Percentiles rank a stretch among this genome's conserved stretches.
These are phyloP conservation scores for Catenaria anguillulae DNA, from an alignment of 371 early-diverging fungal genomes.

Conservation along the genomic window DNA sequence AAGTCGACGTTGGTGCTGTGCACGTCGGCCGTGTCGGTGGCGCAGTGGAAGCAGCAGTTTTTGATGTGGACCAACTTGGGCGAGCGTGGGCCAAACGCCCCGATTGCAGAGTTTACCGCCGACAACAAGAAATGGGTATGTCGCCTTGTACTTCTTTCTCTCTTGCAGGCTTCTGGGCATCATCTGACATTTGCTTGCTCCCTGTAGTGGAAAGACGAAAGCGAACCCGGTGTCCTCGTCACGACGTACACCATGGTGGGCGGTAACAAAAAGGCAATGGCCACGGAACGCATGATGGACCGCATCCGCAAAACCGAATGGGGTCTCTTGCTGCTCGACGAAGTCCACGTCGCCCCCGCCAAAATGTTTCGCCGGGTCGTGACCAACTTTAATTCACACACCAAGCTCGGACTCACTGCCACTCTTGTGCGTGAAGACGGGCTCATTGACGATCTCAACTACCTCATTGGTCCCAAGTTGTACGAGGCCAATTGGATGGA, in stretches of 20 bases:
- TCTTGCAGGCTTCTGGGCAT: constrained; percentile 4
- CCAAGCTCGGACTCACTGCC: constrained; percentile 97
- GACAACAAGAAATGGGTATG: constrained; percentile 76
- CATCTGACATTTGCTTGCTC: background rate
- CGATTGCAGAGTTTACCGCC: constrained; percentile 94
- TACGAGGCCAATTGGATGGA: constrained; percentile 99
- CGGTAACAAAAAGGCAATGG: constrained; percentile 83
- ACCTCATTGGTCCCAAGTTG: constrained; percentile 98
- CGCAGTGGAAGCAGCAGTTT: constrained; percentile 98
- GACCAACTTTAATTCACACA: constrained; percentile 86
- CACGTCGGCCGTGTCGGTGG: constrained; percentile 93
- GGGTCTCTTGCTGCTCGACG: constrained; percentile 97
- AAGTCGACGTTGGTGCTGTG: constrained; percentile 94
- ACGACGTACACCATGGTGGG: constrained; percentile 99
- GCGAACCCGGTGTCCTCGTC: constrained; percentile 83
- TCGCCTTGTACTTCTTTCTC: constrained; percentile 6
- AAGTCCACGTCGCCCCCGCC: constrained; percentile 99
- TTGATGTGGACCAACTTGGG: constrained; percentile 87
- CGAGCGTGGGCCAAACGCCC: constrained; percentile 35
- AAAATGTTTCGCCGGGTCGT: constrained; percentile 97
- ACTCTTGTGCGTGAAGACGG: constrained; percentile 99
- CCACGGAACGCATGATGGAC: constrained; percentile 95
- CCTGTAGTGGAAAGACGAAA: constrained; percentile 36
- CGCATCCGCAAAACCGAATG: constrained; percentile 85
- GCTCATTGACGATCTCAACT: constrained; percentile 98